These are phyloP conservation scores for Hippophae rhamnoides DNA, from an alignment of 306 rosid genomes.

Conservation along the genomic window DNA sequence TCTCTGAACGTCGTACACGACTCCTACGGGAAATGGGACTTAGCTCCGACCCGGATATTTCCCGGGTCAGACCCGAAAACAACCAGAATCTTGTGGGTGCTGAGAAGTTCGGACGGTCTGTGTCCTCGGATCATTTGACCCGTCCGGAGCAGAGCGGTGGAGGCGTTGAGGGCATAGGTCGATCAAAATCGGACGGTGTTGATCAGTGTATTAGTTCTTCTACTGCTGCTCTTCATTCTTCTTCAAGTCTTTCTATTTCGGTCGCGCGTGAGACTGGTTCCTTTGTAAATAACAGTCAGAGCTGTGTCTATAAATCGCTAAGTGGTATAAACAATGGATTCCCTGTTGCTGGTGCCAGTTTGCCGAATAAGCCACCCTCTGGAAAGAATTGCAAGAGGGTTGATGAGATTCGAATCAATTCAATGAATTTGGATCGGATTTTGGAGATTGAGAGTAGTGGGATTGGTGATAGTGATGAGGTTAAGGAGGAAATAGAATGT, in stretches of 20 bases:
- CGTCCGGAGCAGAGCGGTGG: conserved; percentile 21
- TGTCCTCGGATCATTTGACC: conserved; percentile 34
- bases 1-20: conserved; percentile 72
- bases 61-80: conserved; percentile 27
- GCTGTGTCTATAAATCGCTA: conserved; percentile 18
- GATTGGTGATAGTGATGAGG: conserved; percentile 3
- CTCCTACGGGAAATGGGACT: conserved; percentile 80
- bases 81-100: conserved; percentile 14
- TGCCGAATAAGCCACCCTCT: conserved; percentile 49
- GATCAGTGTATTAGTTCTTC: conserved; percentile 1
- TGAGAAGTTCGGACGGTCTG: conserved; percentile 40
- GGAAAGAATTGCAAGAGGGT: conserved; percentile 35
- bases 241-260: conserved; percentile 28
- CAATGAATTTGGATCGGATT: conserved; percentile 16
- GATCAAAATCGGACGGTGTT: conserved; percentile 55
- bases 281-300: conserved; percentile 35
- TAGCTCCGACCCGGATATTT: conserved; percentile 43
- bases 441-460: conserved; percentile 1
- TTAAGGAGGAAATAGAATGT: conserved; percentile 23
- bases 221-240: conserved; percentile 22
- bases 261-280: conserved; percentile 16
- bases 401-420: conserved; percentile 42
- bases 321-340: conserved; percentile 36
- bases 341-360: conserved; percentile 19
- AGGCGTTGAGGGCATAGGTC: conserved; percentile 20